phyloP scores from a whole-genome alignment of 768 basidiomycete species.

The Phlebiopsis flavidoalba region DNA sequence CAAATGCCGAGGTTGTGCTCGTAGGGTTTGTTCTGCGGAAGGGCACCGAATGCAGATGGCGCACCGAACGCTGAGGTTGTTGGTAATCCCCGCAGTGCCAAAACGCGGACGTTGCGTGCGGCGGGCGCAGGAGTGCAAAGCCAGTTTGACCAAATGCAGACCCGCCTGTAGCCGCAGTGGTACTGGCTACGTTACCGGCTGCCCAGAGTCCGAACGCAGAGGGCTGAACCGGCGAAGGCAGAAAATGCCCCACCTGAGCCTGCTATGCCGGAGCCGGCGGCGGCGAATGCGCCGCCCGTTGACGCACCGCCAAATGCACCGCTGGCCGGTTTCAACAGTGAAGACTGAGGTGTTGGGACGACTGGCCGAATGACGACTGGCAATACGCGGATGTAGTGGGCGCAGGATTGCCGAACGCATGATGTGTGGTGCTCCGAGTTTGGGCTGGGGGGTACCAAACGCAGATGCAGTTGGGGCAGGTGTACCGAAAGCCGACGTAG shows the following conservation, averaged over 20 bases:
- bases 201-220: conserved; percentile 22
- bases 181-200: conserved; percentile 11
- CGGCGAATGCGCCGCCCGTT: conserved; percentile 47
- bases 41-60: conserved; percentile 14
- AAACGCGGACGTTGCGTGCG: not conserved
- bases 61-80: conserved; percentile 12
- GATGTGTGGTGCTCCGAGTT: conserved; percentile 26
- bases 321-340: conserved; percentile 18
- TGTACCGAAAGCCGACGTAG: conserved; percentile 24
- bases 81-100: not conserved
- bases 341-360: conserved; percentile 21
- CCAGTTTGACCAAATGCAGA: conserved; percentile 22
- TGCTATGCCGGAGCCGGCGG: conserved; percentile 21
- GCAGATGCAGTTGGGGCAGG: conserved; percentile 24
- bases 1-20: conserved; percentile 1
- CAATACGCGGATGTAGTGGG: conserved; percentile 23
- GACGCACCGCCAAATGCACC: conserved; percentile 38
- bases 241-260: conserved; percentile 17
- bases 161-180: conserved; percentile 7
- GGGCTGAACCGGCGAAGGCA: conserved; percentile 25
- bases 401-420: conserved; percentile 31
- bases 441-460: conserved; percentile 15
- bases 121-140: conserved; percentile 7
- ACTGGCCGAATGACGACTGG: conserved; percentile 20
- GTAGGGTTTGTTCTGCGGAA: not conserved